Conservation (phyloP, 805 yeast genomes). For the Kuraishia molischiana region DNA sequence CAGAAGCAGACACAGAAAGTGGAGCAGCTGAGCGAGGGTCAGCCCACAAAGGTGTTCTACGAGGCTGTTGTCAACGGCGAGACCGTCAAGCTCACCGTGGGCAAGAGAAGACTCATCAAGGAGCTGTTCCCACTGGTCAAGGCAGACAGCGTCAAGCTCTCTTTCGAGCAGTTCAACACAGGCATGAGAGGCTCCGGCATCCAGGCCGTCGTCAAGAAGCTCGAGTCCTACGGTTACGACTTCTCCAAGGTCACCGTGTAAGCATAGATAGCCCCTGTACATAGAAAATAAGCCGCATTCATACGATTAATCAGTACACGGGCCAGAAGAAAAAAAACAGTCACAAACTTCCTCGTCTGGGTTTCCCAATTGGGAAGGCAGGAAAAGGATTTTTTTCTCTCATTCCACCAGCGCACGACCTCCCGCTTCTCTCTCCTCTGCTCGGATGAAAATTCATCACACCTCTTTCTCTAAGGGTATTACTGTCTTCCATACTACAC, state of each 20-base stretch:
- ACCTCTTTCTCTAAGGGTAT: too few species aligned
- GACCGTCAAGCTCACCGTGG: constrained; percentile 42
- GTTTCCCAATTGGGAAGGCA: neutral
- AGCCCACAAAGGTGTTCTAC: constrained; percentile 34
- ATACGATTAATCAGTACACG: neutral
- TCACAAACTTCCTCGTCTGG: constrained; percentile 1
- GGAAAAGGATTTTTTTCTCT: too few species aligned
- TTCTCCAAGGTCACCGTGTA: constrained; percentile 1
- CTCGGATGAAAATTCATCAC: constrained; percentile 2
- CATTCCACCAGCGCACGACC: too few species aligned
- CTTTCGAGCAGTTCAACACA: constrained; percentile 36
- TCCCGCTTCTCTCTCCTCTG: too few species aligned
- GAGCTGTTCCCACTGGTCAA: constrained; percentile 43
- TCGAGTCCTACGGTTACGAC: constrained; percentile 27
- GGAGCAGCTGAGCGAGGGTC: constrained; percentile 18
- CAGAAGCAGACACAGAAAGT: constrained; percentile 25
- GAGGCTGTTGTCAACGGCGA: constrained; percentile 30
- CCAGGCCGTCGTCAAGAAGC: constrained; percentile 37
- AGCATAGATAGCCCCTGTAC: neutral
- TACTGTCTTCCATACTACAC: constrained; percentile 1
- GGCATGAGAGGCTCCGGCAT: constrained; percentile 32
- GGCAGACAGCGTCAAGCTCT: constrained; percentile 26
- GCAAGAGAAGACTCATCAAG: constrained; percentile 53
- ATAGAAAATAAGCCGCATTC: neutral
- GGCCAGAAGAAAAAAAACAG: neutral